Percentiles rank a stretch among this genome's conserved stretches.
Evolutionary conservation across 352 stramenopile genomes (phyloP).

Genomic region (Achlya hypogyna): DNA sequence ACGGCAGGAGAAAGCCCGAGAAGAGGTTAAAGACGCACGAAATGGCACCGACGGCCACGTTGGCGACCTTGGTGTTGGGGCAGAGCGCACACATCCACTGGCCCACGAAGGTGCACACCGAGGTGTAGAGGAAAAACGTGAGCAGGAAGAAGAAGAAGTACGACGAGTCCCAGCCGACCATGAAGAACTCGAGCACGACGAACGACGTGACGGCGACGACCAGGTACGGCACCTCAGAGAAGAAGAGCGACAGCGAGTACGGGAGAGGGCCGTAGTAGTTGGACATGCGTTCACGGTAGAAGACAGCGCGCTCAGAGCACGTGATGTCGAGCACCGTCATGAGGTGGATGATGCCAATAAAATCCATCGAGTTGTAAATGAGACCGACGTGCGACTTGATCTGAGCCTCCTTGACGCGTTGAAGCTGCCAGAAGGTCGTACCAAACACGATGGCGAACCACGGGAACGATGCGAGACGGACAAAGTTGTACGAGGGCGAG

Average conservation of each 20-base stretch:
- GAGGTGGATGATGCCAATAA: constrained; percentile 48
- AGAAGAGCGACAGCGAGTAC: constrained; percentile 55
- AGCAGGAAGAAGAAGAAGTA: constrained; percentile 44
- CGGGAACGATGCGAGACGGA: constrained; percentile 50
- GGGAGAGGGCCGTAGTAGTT: constrained; percentile 64
- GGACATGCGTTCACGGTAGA: constrained; percentile 49
- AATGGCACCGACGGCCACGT: constrained; percentile 54
- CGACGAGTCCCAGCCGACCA: constrained; percentile 32
- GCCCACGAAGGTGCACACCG: constrained; percentile 48
- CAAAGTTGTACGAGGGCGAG: constrained; percentile 46
- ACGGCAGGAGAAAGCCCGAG: constrained; percentile 41
- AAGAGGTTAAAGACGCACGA: constrained; percentile 66
- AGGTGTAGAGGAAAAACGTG: constrained; percentile 53
- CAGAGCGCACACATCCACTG: constrained; percentile 68
- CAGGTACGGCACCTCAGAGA: constrained; percentile 48
- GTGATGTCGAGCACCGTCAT: constrained; percentile 48
- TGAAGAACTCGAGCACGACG: constrained; percentile 46
- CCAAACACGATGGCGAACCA: constrained; percentile 54
- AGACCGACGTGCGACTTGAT: constrained; percentile 58
- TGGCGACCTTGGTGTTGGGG: constrained; percentile 67
- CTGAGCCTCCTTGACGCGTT: constrained; percentile 22
- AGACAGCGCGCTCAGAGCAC: constrained; percentile 38
- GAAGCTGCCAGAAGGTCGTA: constrained; percentile 51
- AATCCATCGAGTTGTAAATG: constrained; percentile 67
- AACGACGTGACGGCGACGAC: constrained; percentile 36